phyloP scores from a whole-genome alignment of 495 filamentous ascomycete genomes.

The Aspergillus biplanus region DNA sequence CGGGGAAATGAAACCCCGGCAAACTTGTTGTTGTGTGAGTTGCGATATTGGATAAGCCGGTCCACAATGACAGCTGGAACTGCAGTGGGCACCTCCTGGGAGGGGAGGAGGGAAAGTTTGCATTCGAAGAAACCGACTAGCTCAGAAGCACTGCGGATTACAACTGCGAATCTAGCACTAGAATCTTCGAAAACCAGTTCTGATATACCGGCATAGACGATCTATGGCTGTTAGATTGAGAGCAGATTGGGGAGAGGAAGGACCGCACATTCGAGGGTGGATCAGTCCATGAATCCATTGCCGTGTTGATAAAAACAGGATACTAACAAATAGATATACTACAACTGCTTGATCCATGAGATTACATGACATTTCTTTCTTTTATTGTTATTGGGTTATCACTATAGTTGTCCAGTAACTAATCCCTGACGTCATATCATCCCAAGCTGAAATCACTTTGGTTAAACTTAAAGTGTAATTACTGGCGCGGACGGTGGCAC shows the following conservation, averaged over 20 bases:
- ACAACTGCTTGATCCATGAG: no score
- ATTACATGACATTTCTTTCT: no score
- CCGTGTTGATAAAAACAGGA: no score
- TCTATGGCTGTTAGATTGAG: neutral
- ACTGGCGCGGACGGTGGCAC: no score
- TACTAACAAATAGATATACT: no score
- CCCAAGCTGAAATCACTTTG: no score
- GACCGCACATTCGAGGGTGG: constrained; percentile 1
- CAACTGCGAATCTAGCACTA: constrained; percentile 5
- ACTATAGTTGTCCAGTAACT: no score
- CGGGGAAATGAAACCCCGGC: constrained; percentile 7
- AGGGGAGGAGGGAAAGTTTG: neutral
- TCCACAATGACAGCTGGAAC: neutral
- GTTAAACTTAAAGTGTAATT: no score
- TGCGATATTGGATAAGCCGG: constrained; percentile 3
- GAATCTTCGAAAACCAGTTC: constrained; percentile 4
- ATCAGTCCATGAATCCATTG: constrained; percentile 1
- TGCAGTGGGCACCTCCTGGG: neutral
- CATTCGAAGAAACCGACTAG: constrained; percentile 16
- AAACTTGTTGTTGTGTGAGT: constrained; percentile 14
- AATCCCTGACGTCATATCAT: no score
- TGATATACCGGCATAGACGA: constrained; percentile 17
- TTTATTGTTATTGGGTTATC: no score
- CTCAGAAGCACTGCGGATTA: constrained; percentile 13
- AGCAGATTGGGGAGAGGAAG: neutral